phyloP scores from a whole-genome alignment of 352 stramenopile species.

The Phytophthora multivora region DNA sequence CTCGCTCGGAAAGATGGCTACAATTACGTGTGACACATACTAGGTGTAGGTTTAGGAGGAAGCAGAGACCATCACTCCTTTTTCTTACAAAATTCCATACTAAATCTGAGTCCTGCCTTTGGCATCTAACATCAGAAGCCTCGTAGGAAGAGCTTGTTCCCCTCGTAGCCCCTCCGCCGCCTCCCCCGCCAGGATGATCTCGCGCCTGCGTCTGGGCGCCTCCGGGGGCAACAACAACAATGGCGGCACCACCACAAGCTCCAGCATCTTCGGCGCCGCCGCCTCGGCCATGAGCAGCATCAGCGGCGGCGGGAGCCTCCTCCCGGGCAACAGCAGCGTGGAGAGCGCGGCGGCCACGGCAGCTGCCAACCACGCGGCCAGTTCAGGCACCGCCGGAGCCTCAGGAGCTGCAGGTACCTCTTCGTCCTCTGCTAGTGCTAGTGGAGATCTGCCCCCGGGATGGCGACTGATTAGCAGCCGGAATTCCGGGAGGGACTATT shows the following conservation, averaged over 20 bases:
- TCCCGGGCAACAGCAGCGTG: slow-evolving; percentile 46
- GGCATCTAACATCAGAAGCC: slow-evolving; percentile 17
- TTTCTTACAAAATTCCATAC: slow-evolving; percentile 11
- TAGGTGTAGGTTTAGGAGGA: slow-evolving; percentile 2
- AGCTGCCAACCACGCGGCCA: slow-evolving; percentile 41
- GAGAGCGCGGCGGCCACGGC: slow-evolving; percentile 46
- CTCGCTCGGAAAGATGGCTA: slow-evolving; percentile 1
- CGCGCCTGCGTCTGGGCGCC: slow-evolving; percentile 61
- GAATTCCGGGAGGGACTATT: slow-evolving; percentile 71
- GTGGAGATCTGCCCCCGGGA: slow-evolving; percentile 52
- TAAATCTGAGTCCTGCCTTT: neutral
- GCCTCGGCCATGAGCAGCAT: slow-evolving; percentile 54
- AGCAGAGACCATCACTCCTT: slow-evolving; percentile 20
- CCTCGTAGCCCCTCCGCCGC: neutral
- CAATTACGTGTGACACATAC: slow-evolving; percentile 10
- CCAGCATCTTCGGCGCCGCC: slow-evolving; percentile 71
- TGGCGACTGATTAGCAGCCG: slow-evolving; percentile 78
- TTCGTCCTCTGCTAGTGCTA: slow-evolving; percentile 11
- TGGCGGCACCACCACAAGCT: slow-evolving; percentile 43
- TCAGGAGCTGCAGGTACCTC: slow-evolving; percentile 37
- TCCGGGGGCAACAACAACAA: slow-evolving; percentile 41
- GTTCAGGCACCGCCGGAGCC: slow-evolving; percentile 7
- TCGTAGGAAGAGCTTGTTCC: slow-evolving; percentile 5
- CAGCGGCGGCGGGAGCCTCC: slow-evolving; percentile 48
- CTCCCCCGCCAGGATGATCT: slow-evolving; percentile 54